These are phyloP conservation scores for Exophiala dermatitidis DNA, from an alignment of 2,329 filamentous ascomycete genomes.

Conservation along the genomic window DNA sequence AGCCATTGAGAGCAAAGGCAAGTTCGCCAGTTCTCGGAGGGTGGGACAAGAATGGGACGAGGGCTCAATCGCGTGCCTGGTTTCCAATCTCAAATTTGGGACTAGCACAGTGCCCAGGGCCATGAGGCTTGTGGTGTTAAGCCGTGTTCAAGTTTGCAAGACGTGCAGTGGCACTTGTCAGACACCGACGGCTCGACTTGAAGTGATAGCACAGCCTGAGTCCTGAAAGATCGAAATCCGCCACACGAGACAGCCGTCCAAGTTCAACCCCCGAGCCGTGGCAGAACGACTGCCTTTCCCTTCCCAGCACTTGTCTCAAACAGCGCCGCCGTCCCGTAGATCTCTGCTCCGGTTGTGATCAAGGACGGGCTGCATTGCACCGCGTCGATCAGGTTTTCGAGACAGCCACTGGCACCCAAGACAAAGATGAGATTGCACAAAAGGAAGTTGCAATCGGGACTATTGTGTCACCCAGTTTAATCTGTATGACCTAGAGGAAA, in stretches of 20 bases:
- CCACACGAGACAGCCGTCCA: too few species aligned
- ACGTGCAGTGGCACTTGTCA: background rate
- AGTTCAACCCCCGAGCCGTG: too few species aligned
- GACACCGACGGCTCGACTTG: background rate
- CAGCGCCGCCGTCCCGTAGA: constrained; percentile 4
- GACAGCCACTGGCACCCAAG: background rate
- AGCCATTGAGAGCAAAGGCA: constrained; percentile 11
- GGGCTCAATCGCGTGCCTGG: constrained; percentile 12
- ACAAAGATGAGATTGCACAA: background rate
- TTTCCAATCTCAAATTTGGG: constrained; percentile 8
- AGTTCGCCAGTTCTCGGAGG: constrained; percentile 1
- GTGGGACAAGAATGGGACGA: constrained; percentile 8
- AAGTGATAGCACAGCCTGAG: background rate
- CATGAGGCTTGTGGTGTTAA: constrained; percentile 7
- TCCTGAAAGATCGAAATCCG: too few species aligned
- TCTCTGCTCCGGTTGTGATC: constrained; percentile 4
- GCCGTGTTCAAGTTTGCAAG: background rate
- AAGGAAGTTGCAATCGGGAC: background rate
- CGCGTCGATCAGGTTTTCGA: background rate
- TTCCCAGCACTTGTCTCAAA: background rate
- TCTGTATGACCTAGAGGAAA: background rate
- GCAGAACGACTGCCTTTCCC: background rate
- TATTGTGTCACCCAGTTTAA: background rate
- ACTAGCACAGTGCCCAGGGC: constrained; percentile 15
- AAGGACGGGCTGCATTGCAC: constrained; percentile 10